phyloP scores from a whole-genome alignment of 371 early-diverging fungal species.

The Mortierella sp. region DNA sequence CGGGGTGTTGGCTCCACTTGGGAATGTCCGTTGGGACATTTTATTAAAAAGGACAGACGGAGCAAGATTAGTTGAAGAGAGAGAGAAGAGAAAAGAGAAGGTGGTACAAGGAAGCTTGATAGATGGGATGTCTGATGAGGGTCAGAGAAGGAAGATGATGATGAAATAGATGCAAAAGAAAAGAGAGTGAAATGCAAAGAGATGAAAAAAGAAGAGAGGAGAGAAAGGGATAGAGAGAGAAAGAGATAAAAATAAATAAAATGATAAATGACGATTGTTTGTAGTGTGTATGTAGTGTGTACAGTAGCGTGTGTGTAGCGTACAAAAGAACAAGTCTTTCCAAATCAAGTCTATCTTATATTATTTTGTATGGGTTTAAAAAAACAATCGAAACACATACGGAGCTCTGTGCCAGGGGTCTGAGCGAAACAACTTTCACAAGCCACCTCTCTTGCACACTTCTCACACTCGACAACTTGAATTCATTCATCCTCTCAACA shows the following conservation, averaged over 20 bases:
- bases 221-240: neutral
- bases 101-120: neutral
- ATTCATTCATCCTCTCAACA: neutral
- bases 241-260: neutral
- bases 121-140: too few relatives aligned
- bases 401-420: too few relatives aligned
- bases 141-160: neutral
- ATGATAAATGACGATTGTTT: too few relatives aligned
- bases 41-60: conserved; percentile 5
- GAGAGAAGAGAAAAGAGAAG: neutral
- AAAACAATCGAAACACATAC: too few relatives aligned
- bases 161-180: neutral
- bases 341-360: too few relatives aligned
- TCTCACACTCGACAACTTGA: neutral
- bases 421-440: too few relatives aligned
- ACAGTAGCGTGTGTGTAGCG: too few relatives aligned
- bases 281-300: too few relatives aligned
- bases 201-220: conserved; percentile 1
- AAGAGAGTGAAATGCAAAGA: neutral
- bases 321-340: too few relatives aligned
- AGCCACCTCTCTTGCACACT: neutral
- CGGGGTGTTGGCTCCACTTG: conserved; percentile 21
- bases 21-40: conserved; percentile 42
- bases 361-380: too few relatives aligned
- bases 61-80: neutral